Percentiles rank a stretch among this genome's conserved stretches.
Evolutionary conservation across 768 basidiomycete genomes (phyloP).

Genomic region (Polyporus arcularius): DNA sequence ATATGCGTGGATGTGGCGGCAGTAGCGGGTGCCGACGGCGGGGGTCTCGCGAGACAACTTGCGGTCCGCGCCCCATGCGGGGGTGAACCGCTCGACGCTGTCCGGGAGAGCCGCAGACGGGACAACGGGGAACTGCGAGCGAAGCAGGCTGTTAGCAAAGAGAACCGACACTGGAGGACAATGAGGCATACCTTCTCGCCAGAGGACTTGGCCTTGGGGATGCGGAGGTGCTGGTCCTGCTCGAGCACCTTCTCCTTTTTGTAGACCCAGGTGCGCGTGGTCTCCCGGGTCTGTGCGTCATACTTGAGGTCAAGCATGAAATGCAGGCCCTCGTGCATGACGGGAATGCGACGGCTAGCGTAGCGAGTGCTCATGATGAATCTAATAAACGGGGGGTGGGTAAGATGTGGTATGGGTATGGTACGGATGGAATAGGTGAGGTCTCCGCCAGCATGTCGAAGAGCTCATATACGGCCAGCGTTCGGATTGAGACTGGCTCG

Average conservation of each 20-base stretch:
- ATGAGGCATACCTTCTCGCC: slow-evolving; percentile 6
- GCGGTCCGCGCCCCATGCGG: neutral
- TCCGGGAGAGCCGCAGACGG: slow-evolving; percentile 7
- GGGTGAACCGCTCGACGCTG: neutral
- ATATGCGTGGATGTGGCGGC: slow-evolving; percentile 19
- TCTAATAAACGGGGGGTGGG: neutral
- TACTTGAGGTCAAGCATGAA: slow-evolving; percentile 4
- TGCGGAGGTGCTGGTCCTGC: slow-evolving; percentile 2
- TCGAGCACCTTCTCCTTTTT: slow-evolving; percentile 5
- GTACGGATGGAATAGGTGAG: too few species aligned
- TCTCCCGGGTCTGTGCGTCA: slow-evolving; percentile 6
- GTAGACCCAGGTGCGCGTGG: slow-evolving; percentile 7
- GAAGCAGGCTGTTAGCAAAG: neutral
- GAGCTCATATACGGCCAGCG: too few species aligned
- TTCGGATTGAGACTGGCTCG: too few species aligned
- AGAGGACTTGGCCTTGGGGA: slow-evolving; percentile 16
- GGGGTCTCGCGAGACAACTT: slow-evolving; percentile 1
- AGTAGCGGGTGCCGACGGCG: slow-evolving; percentile 21
- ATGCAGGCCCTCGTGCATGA: slow-evolving; percentile 3
- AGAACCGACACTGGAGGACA: neutral
- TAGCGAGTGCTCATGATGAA: neutral
- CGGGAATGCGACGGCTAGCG: neutral
- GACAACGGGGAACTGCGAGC: slow-evolving; percentile 9
- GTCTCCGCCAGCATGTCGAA: too few species aligned
- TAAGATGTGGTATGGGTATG: neutral